Evolutionary conservation across 805 yeast species (phyloP).

Genomic region (Candida hungchunana): DNA sequence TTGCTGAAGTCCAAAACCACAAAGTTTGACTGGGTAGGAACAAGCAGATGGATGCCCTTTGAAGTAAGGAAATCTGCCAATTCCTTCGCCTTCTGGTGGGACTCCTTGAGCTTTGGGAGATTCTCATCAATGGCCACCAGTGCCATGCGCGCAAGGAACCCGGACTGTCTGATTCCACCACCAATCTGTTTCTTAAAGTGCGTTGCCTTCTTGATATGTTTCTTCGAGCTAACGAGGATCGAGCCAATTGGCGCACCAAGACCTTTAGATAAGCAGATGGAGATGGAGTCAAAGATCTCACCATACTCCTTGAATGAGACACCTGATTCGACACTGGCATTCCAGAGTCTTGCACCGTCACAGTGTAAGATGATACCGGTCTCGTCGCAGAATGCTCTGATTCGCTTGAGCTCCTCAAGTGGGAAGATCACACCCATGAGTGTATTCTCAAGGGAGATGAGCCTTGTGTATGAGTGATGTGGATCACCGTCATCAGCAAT

Average conservation of each 20-base stretch:
- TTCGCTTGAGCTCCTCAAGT: conserved; percentile 70
- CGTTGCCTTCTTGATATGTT: conserved; percentile 62
- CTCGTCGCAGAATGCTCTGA: conserved; percentile 63
- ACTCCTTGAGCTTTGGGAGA: conserved; percentile 40
- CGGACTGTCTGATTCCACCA: conserved; percentile 90
- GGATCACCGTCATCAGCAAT: conserved; percentile 74
- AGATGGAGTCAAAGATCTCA: conserved; percentile 78
- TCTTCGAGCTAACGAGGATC: conserved; percentile 63
- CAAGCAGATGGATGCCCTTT: conserved; percentile 53
- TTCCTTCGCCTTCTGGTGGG: conserved; percentile 48
- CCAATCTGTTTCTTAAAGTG: conserved; percentile 91
- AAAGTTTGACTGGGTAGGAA: conserved; percentile 83
- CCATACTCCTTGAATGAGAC: conserved; percentile 63
- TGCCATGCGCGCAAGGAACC: conserved; percentile 79
- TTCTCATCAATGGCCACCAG: conserved; percentile 70
- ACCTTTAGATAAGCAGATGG: conserved; percentile 84
- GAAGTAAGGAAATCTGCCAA: conserved; percentile 49
- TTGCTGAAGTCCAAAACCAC: conserved; percentile 61
- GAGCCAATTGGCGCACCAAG: conserved; percentile 95
- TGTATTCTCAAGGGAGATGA: conserved; percentile 83
- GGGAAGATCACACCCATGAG: conserved; percentile 79
- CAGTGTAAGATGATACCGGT: conserved; percentile 66
- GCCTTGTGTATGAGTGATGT: conserved; percentile 82
- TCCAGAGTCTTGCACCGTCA: conserved; percentile 95
- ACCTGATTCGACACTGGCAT: conserved; percentile 66